Conservation (phyloP, 2,329 filamentous ascomycete species). For the Talaromyces sp. region DNA sequence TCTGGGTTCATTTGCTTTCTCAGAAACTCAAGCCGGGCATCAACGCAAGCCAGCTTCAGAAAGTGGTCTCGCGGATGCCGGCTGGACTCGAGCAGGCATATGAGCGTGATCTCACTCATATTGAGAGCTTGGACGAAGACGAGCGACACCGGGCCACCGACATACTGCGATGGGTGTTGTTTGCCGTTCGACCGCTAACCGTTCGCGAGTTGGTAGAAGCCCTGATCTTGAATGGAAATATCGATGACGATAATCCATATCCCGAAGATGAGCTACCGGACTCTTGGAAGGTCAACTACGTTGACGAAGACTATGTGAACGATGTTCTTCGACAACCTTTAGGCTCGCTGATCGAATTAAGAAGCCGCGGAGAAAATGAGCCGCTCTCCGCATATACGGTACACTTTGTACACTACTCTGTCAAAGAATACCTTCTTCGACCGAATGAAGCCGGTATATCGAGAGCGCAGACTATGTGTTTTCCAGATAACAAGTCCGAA, state of each 20-base stretch:
- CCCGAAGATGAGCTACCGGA: neutral
- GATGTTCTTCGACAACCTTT: neutral
- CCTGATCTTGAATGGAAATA: neutral
- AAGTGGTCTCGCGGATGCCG: neutral
- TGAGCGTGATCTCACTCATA: neutral
- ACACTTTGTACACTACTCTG: neutral
- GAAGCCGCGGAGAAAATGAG: neutral
- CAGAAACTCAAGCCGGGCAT: neutral
- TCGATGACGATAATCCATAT: neutral
- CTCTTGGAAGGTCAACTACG: neutral
- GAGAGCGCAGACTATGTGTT: neutral
- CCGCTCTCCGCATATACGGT: neutral
- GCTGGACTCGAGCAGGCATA: neutral
- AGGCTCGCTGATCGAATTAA: neutral
- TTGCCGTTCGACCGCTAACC: neutral
- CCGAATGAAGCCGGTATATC: neutral
- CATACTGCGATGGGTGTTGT: neutral
- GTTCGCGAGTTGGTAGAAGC: neutral
- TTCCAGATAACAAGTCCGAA: neutral
- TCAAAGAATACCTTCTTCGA: neutral
- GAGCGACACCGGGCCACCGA: neutral
- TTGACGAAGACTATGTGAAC: neutral
- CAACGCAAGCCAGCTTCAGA: neutral
- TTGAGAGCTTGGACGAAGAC: neutral
- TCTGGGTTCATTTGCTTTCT: neutral